A percentile compares a stretch with the other conserved stretches of the same genome.
These are phyloP conservation scores for Paramecium caudatum DNA, from an alignment of 73 alveolate species.

Conservation along the genomic window DNA sequence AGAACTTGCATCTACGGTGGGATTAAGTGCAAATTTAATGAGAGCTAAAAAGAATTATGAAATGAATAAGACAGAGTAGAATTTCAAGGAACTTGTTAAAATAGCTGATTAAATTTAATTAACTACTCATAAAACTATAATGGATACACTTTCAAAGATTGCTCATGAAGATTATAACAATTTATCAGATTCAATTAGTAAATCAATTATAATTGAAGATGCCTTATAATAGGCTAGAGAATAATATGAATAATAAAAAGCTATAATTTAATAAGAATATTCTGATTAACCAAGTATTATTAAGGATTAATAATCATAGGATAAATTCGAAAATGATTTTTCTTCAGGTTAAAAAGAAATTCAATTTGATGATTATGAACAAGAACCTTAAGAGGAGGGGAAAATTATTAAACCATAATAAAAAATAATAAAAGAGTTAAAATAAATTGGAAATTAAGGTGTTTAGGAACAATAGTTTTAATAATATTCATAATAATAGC, in stretches of 20 bases:
- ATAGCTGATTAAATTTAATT: constrained; percentile 44
- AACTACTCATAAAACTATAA: neutral
- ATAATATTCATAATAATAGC: too few relatives aligned
- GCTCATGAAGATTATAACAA: constrained; percentile 7
- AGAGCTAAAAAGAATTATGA: constrained; percentile 8
- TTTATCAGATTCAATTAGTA: neutral
- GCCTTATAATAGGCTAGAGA: neutral
- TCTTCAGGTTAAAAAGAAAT: too few relatives aligned
- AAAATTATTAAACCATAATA: too few relatives aligned
- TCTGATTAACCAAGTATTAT: too few relatives aligned
- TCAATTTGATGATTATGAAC: too few relatives aligned
- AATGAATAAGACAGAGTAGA: neutral
- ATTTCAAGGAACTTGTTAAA: neutral
- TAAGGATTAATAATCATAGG: too few relatives aligned
- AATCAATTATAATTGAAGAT: constrained; percentile 1
- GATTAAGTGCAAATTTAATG: constrained; percentile 2
- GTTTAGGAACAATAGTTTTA: too few relatives aligned
- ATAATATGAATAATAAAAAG: neutral
- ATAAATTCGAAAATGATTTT: too few relatives aligned
- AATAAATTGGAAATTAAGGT: too few relatives aligned
- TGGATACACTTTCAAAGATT: neutral
- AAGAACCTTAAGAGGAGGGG: too few relatives aligned
- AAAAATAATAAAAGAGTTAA: too few relatives aligned
- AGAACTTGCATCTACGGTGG: neutral
- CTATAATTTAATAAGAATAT: neutral